phyloP scores from a whole-genome alignment of 495 filamentous ascomycete species.

The Aspergillus heteromorphus region DNA sequence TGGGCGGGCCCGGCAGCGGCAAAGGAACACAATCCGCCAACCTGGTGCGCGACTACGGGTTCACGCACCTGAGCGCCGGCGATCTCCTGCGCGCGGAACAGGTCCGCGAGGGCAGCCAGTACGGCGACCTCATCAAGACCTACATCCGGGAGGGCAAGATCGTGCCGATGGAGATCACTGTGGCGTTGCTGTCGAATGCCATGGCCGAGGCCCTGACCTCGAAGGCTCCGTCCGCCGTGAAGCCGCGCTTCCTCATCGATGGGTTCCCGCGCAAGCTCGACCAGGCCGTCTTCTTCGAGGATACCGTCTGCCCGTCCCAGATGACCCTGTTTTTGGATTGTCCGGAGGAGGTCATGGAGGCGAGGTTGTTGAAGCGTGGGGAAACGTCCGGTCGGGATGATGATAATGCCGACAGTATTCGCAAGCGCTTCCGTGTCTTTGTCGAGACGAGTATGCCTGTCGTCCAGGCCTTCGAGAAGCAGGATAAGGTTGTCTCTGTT shows the following conservation, averaged over 20 bases:
- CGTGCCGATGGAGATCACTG: slow-evolving; percentile 98
- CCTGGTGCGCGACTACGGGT: slow-evolving; percentile 83
- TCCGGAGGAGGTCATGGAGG: slow-evolving; percentile 80
- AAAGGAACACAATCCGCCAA: slow-evolving; percentile 76
- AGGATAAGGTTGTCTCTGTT: slow-evolving; percentile 75
- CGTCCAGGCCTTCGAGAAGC: slow-evolving; percentile 72
- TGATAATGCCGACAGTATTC: slow-evolving; percentile 92
- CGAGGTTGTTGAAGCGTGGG: slow-evolving; percentile 75
- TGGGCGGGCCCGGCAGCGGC: slow-evolving; percentile 51
- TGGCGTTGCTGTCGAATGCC: slow-evolving; percentile 84
- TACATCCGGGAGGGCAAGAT: slow-evolving; percentile 92
- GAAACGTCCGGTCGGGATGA: slow-evolving; percentile 87
- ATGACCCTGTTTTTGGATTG: slow-evolving; percentile 91
- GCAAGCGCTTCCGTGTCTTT: slow-evolving; percentile 91
- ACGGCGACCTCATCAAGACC: slow-evolving; percentile 80
- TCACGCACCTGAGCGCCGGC: slow-evolving; percentile 87
- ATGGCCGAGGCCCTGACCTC: slow-evolving; percentile 63
- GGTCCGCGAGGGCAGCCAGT: slow-evolving; percentile 73
- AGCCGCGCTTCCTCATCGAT: slow-evolving; percentile 77
- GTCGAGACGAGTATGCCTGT: slow-evolving; percentile 96
- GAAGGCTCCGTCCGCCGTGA: slow-evolving; percentile 17
- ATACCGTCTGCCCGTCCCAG: slow-evolving; percentile 71
- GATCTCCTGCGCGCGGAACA: slow-evolving; percentile 94
- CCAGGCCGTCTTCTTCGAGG: slow-evolving; percentile 90
- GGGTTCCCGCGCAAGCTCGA: slow-evolving; percentile 96